Percentiles rank a stretch among this genome's conserved stretches.
Evolutionary conservation across 805 yeast species (phyloP).

Genomic region (Limtongia smithiae): DNA sequence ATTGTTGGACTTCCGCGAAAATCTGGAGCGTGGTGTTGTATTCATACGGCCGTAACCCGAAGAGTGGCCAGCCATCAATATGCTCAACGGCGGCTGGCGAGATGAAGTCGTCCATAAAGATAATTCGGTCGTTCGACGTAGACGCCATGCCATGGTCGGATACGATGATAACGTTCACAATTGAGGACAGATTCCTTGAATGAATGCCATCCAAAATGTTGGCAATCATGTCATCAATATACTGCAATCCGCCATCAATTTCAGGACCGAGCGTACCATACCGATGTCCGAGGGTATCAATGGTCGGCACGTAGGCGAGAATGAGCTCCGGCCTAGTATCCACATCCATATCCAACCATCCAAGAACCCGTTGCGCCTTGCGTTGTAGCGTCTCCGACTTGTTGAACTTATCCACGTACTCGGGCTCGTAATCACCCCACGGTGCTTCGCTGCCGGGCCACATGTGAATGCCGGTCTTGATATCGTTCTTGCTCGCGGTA

Average conservation of each 20-base stretch:
- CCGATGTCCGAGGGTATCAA: conserved; percentile 74
- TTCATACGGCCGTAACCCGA: conserved; percentile 61
- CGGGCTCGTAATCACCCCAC: conserved; percentile 50
- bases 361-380: conserved; percentile 56
- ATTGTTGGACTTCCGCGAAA: conserved; percentile 42
- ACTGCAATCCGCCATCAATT: conserved; percentile 50
- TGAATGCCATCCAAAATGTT: conserved; percentile 47
- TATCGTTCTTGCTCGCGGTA: conserved; percentile 62
- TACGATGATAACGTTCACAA: conserved; percentile 71
- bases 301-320: conserved; percentile 72
- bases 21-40: conserved; percentile 45
- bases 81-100: conserved; percentile 54
- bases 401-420: conserved; percentile 58
- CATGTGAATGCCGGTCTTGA: conserved; percentile 79
- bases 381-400: conserved; percentile 55
- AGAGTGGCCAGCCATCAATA: conserved; percentile 82
- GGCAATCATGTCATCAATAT: conserved; percentile 65
- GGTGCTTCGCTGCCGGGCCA: conserved; percentile 92
- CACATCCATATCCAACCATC: conserved; percentile 60
- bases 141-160: conserved; percentile 97
- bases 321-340: conserved; percentile 70
- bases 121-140: conserved; percentile 62
- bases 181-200: conserved; percentile 54
- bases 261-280: conserved; percentile 64
- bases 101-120: conserved; percentile 70